Base-by-base conservation (phyloP, 108 stramenopile genomes). In the Aurantiochytrium sp. region DNA sequence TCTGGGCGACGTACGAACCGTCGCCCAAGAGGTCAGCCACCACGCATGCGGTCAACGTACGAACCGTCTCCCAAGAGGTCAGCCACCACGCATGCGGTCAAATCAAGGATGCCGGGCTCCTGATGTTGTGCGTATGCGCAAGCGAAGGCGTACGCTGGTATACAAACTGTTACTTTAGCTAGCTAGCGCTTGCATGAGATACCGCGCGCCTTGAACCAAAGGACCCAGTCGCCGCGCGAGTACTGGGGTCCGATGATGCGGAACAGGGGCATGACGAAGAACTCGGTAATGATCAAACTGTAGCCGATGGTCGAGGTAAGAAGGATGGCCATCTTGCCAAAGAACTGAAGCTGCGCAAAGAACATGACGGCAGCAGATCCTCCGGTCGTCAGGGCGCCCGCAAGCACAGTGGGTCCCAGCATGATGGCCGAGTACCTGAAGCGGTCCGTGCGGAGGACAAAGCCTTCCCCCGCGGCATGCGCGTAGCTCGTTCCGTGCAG, bases 211-310 rank as follows among this genome's bases (percentile, higher is more conserved):
- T 65, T 65, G 32, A 30, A 27, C 27, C 27, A 65, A 12, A 65
- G 59, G 10, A 15, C 22, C 59, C 59, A 52, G 53, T 86, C 3
- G n/a, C 85, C 85, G 30, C 27, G 53, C 8, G 15, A 6, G 1
- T 37, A 12, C 87, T 87, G 39, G 81, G 90, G 90, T 37, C 90
- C 90, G 5, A 55, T 21, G 50, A 88, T 12, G 4, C 34, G 50
- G 45, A 88, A 45, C 32, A 90, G 37, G 5, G 88, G 85, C 90
- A 90, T 85, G 88, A 88, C 87, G 37, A 90, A 86, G 88, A 68
- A 55, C 41, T 87, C 81, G 17, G 90, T 55, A 27, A 68, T 73
- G 2, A 41, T 34, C 5, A 86, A 22, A 27, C 41, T 48, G 55
- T 88, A 86, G 32, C 37, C 6, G 55, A 90, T 90, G 30, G 90